A percentile compares a stretch with the other conserved stretches of the same genome.
These are phyloP conservation scores for Kuraishia molischiana DNA, from an alignment of 805 yeast genomes.

Conservation along the genomic window DNA sequence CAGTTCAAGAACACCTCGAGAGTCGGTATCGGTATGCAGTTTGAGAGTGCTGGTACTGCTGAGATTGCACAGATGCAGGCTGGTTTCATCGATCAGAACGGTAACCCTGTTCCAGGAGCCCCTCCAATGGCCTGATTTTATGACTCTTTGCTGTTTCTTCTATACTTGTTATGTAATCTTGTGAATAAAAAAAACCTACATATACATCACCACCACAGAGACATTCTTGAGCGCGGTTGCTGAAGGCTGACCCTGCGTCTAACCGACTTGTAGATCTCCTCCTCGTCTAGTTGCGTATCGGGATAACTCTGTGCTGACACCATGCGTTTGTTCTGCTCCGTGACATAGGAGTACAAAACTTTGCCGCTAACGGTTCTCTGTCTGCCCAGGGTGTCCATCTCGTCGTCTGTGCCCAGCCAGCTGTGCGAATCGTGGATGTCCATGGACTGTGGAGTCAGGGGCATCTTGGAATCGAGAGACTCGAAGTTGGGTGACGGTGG, in stretches of 20 bases:
- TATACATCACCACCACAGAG: no score
- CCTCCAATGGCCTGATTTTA: slow-evolving; percentile 24
- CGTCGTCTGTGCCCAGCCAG: slow-evolving; percentile 42
- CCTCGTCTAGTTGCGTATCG: background rate
- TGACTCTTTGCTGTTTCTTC: no score
- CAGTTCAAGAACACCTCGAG: slow-evolving; percentile 71
- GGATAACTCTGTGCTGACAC: background rate
- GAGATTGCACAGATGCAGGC: slow-evolving; percentile 88
- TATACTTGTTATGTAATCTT: no score
- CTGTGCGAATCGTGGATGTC: slow-evolving; percentile 33
- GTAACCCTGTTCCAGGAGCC: slow-evolving; percentile 79
- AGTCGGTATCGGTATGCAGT: slow-evolving; percentile 90
- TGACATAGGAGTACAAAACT: background rate
- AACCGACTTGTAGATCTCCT: background rate
- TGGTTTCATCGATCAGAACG: slow-evolving; percentile 73
- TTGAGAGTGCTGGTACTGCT: slow-evolving; percentile 92
- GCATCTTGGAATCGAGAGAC: background rate
- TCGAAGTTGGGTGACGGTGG: background rate
- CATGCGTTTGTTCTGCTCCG: background rate
- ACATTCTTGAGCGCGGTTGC: no score
- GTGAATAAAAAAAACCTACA: no score
- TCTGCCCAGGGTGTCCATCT: background rate
- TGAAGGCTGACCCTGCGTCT: background rate
- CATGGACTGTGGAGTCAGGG: slow-evolving; percentile 15
- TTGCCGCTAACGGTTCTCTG: background rate